phyloP scores from a whole-genome alignment of 2,329 filamentous ascomycete genomes.

The Beauveria caledonica region DNA sequence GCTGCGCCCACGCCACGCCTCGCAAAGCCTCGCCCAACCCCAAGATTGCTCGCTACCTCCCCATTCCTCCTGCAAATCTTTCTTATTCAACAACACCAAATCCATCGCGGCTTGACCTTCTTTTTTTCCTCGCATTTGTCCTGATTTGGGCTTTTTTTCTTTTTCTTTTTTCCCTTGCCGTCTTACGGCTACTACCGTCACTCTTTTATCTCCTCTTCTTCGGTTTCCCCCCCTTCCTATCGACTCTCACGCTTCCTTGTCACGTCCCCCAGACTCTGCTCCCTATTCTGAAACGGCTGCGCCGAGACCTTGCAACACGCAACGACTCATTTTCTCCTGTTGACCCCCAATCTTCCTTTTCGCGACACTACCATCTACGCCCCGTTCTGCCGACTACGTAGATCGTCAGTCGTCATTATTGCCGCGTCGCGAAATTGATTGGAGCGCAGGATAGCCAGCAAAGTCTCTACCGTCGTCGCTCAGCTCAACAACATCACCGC shows the following conservation, averaged over 20 bases:
- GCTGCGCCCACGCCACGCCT: neutral
- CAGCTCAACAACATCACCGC: neutral
- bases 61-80: slow-evolving; percentile 10
- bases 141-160: neutral
- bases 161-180: neutral
- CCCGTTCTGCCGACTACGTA: slow-evolving; percentile 1
- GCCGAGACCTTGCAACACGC: slow-evolving; percentile 4
- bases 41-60: neutral
- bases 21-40: slow-evolving; percentile 1
- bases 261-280: neutral
- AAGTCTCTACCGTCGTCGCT: neutral
- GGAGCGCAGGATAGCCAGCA: neutral
- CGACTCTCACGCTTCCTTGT: neutral
- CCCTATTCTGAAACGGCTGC: slow-evolving; percentile 12
- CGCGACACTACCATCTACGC: neutral
- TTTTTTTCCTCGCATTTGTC: neutral
- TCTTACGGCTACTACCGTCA: neutral
- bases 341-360: neutral
- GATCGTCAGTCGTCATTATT: slow-evolving; percentile 8
- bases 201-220: slow-evolving; percentile 4
- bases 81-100: neutral
- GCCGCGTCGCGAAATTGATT: slow-evolving; percentile 7
- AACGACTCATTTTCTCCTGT: neutral
- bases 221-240: neutral
- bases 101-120: neutral